These are phyloP conservation scores for Fraxinus floribunda DNA, from an alignment of 305 asterid species.

Conservation along the genomic window DNA sequence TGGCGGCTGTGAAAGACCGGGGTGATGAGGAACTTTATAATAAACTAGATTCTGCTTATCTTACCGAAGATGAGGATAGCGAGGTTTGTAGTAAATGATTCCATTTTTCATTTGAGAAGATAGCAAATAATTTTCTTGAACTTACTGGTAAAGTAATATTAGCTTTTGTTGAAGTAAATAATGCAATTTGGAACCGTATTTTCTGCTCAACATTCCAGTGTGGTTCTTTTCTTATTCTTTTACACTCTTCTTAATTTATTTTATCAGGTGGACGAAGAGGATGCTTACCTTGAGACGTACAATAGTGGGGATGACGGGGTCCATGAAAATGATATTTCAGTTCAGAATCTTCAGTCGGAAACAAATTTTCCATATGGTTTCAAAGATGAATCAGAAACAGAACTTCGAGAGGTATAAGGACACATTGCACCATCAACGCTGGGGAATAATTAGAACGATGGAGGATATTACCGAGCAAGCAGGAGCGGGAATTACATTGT, in stretches of 20 bases:
- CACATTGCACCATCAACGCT: neutral
- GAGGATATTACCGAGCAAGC: neutral
- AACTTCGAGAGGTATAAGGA: conserved; percentile 25
- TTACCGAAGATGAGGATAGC: conserved; percentile 70
- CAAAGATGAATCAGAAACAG: conserved; percentile 33
- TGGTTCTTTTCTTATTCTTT: neutral
- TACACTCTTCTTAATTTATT: neutral
- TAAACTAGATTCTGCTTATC: conserved; percentile 62
- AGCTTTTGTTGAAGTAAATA: neutral
- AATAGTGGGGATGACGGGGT: conserved; percentile 32
- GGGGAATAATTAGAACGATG: neutral
- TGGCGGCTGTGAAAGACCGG: conserved; percentile 56
- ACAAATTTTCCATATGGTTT: conserved; percentile 38
- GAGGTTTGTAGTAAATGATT: conserved; percentile 50
- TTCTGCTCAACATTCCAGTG: neutral
- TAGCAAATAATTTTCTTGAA: neutral
- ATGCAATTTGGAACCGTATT: neutral
- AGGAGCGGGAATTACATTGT: neutral
- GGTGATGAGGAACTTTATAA: conserved; percentile 68
- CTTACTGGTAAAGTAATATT: neutral
- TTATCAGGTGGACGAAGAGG: conserved; percentile 65
- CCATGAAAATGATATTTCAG: conserved; percentile 28
- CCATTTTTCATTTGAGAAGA: neutral
- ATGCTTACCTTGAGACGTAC: conserved; percentile 33
- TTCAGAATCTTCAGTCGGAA: conserved; percentile 20